Base-by-base conservation (phyloP, 2,329 filamentous ascomycete genomes). In the Anthostomella pinea region DNA sequence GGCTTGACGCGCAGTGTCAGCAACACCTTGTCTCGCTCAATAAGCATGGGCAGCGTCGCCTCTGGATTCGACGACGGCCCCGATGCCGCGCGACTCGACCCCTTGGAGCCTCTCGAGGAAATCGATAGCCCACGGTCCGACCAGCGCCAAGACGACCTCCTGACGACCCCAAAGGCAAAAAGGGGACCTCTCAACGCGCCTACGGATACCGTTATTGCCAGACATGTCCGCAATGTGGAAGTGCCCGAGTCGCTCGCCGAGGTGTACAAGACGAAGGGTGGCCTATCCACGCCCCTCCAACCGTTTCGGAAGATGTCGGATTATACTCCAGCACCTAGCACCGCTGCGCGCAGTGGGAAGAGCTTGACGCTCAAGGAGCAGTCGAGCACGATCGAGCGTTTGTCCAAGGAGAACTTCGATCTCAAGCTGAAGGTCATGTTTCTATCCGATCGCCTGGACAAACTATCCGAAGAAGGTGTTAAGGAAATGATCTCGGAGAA, bases 401-500 rank as follows among this genome's bases (percentile, higher is more conserved):
- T 97, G 2, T 94, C 88, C 42, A 98, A 98, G 65, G 93, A 98
- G 62, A 98, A 98, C 49, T 98, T 97, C 59, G 91, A 96, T 59
- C 69, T 97, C 37, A 96, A 97, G 65, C 81, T 97, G 64, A 94
- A 95, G 60, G 93, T 97, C 48, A 94, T 96, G 73, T 98, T 96
- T 57, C 75, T 98, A 31, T 94, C 91, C 54, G 87, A 97, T 61
- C 85, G 91, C 2, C 69, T 98, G 14, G 89, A 95, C 63, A 93
- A 91, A 58, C 77, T 94, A 26, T 96, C 90, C 2, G 91, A 97
- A 60, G 91, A 97, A 65, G 89, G 90, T 46, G 84, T 98, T 60
- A 95, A 95, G 66, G 91, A 96, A 60, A 94, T 96, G 83, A 95
- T 97, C 53, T 89, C 88, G 28, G 91, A 96, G 63, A 98, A 96